These are phyloP conservation scores for Fusarium pilosicola DNA, from an alignment of 2,329 filamentous ascomycete genomes.

Conservation along the genomic window DNA sequence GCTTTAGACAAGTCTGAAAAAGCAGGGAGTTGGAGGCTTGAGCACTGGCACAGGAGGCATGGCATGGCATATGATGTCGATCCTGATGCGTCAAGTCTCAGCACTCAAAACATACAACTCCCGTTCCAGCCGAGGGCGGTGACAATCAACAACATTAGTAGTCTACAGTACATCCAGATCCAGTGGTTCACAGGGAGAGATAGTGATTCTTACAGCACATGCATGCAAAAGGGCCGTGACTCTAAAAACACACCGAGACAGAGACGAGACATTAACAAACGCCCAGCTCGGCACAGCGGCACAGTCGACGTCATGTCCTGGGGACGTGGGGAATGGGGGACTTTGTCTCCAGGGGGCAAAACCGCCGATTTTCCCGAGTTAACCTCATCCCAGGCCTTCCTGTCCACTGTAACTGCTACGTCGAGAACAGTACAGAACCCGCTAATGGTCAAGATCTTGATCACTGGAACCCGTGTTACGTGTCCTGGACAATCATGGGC, in stretches of 20 bases:
- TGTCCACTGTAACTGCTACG: neutral
- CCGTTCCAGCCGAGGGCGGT: slow-evolving; percentile 27
- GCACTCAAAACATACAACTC: slow-evolving; percentile 1
- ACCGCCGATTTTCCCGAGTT: slow-evolving; percentile 44
- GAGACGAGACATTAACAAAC: slow-evolving; percentile 19
- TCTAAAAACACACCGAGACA: slow-evolving; percentile 24
- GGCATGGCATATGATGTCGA: slow-evolving; percentile 15
- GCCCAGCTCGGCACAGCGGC: slow-evolving; percentile 41
- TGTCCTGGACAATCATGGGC: neutral
- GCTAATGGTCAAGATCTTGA: neutral
- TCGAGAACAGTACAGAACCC: neutral
- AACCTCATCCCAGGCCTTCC: slow-evolving; percentile 13
- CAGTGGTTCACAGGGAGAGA: slow-evolving; percentile 1
- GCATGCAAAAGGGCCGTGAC: slow-evolving; percentile 16
- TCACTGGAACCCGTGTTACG: slow-evolving; percentile 21
- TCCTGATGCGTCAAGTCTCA: slow-evolving; percentile 25
- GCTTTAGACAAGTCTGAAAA: slow-evolving; percentile 28
- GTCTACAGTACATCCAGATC: neutral
- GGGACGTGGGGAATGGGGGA: slow-evolving; percentile 39
- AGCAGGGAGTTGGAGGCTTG: slow-evolving; percentile 24
- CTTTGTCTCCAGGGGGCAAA: slow-evolving; percentile 19
- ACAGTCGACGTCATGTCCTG: slow-evolving; percentile 42
- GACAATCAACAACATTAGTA: neutral
- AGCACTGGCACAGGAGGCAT: neutral
- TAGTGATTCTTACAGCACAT: neutral